Base-by-base conservation (phyloP, 2,329 filamentous ascomycete species). In the Canariomyces notabilis region DNA sequence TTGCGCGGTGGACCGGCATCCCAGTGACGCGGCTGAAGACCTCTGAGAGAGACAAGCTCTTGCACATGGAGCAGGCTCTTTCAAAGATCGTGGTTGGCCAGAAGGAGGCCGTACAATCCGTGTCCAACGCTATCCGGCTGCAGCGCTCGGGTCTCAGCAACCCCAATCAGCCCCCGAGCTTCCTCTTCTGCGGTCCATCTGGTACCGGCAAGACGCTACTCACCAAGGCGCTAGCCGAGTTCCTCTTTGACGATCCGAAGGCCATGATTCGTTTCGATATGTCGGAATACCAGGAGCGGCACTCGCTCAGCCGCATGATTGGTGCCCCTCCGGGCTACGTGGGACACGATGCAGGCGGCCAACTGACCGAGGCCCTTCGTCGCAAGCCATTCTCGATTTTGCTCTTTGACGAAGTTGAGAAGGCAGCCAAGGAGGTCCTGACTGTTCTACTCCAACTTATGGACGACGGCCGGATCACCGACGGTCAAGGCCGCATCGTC, bases 191-290 rank as follows among this genome's bases (percentile, higher is more conserved):
- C 61, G 93, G 93, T 73, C 93, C 93, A 12, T 97, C 91, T 0
- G 93, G 93, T 74, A 98, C 93, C 11, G 93, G 93, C 75, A 98
- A 98, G 73, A 98, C 93, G 15, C 75, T 98, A 16, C 82, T 98
- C 48, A 97, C 91, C 55, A 98, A 98, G 70, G 93, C 91, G 14
- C 77, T 98, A 49, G 93, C 93, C 39, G 93, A 98, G 67, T 98
- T 98, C 73, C 75, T 98, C 21, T 98, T 98, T 71, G 93, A 98
- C 64, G 93, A 98, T 58, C 72, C 91, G 20, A 96, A 96, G 73
- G 76, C 91, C 26, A 97, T 98, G 93, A 95, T 98, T 59, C 86
- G 93, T 32, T 95, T 98, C 71, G 93, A 98, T 65, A 98, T 98
- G 93, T 97, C 91, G 5, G 93, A 98, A 68, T 98, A 98, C 67